Conservation (phyloP, 495 filamentous ascomycete species). For the Tuber aestivum region DNA sequence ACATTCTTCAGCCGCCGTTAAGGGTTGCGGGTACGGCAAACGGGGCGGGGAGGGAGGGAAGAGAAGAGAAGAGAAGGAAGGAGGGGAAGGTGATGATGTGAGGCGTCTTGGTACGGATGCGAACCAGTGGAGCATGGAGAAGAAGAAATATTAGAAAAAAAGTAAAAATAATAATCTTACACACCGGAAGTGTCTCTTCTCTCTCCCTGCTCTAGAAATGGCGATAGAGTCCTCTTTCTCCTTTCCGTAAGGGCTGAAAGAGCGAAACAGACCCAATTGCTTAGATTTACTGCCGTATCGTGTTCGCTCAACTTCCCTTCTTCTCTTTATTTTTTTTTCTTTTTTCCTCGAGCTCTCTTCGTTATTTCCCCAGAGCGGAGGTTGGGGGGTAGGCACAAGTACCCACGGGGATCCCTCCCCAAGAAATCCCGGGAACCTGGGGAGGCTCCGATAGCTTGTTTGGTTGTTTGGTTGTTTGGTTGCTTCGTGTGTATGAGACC, state of each 20-base stretch:
- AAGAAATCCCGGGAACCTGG: neutral
- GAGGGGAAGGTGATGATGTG: neutral
- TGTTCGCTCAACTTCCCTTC: neutral
- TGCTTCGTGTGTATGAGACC: too few relatives aligned
- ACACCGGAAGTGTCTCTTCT: neutral
- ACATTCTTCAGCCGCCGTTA: constrained; percentile 1
- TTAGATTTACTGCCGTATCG: neutral
- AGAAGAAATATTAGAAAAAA: neutral
- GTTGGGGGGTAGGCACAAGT: neutral
- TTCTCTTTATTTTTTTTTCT: neutral
- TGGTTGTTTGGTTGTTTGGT: neutral
- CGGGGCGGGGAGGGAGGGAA: neutral
- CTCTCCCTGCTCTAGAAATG: neutral
- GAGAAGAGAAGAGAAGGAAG: neutral
- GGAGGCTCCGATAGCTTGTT: neutral
- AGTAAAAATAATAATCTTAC: neutral
- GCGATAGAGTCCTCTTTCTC: neutral
- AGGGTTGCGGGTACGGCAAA: constrained; percentile 1
- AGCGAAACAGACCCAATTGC: neutral
- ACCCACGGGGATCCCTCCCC: neutral
- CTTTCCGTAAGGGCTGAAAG: neutral
- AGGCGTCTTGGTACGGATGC: neutral
- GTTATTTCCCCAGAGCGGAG: neutral
- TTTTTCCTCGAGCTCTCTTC: neutral
- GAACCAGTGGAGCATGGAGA: neutral